Percentiles rank a stretch among this genome's conserved stretches.
These are phyloP conservation scores for Solanum corneliomulleri DNA, from an alignment of 257 asterid genomes.

Conservation along the genomic window DNA sequence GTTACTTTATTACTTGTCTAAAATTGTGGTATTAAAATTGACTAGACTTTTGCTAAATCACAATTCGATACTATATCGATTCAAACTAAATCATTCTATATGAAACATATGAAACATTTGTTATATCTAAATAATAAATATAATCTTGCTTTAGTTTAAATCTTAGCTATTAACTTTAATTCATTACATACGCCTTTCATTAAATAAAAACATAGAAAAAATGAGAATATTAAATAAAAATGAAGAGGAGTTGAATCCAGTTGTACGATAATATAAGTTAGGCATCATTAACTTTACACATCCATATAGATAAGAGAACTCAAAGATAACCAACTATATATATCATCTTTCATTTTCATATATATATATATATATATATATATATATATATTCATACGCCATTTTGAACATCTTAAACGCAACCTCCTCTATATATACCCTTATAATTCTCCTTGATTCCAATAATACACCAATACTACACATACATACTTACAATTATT, in stretches of 20 bases:
- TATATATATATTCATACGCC: neutral
- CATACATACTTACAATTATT: neutral
- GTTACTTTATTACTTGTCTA: neutral
- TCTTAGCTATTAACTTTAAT: neutral
- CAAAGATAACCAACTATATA: neutral
- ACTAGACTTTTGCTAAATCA: neutral
- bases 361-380: too few relatives aligned
- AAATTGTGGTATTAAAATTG: neutral
- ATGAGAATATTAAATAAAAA: too few relatives aligned
- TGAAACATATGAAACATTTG: too few relatives aligned
- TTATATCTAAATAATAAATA: too few relatives aligned
- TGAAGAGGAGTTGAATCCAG: neutral
- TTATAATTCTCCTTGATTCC: neutral
- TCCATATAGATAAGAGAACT: neutral
- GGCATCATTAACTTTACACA: neutral
- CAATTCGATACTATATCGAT: too few relatives aligned
- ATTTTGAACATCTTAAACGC: neutral
- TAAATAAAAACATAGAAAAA: too few relatives aligned
- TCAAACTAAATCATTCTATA: neutral
- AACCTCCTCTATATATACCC: slow-evolving; percentile 21
- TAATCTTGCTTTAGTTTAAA: too few relatives aligned
- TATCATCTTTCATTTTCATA: neutral
- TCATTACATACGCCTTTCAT: neutral
- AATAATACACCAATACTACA: too few relatives aligned
- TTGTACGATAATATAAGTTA: neutral